A percentile compares a stretch with the other conserved stretches of the same genome.
phyloP scores from a whole-genome alignment of 441 rosid genomes.

The Francoa sonchifolia region DNA sequence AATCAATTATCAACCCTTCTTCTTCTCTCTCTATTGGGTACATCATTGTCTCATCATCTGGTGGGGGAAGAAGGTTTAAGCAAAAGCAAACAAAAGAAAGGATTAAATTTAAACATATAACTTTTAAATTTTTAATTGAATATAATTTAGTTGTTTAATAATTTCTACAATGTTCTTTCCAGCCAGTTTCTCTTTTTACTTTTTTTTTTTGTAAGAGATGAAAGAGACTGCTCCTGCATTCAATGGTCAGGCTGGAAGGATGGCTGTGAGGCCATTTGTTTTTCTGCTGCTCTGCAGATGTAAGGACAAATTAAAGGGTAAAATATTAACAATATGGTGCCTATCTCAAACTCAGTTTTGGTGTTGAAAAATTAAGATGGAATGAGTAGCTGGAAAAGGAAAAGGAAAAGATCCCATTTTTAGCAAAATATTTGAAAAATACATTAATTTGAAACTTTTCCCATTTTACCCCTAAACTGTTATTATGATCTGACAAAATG shows the following conservation, averaged over 20 bases:
- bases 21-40: slow-evolving; percentile 15
- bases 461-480: no score
- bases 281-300: slow-evolving; percentile 12
- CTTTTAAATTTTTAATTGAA: not conserved
- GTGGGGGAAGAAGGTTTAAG: slow-evolving; percentile 27
- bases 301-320: slow-evolving; percentile 4
- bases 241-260: slow-evolving; percentile 15
- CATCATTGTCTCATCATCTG: slow-evolving; percentile 85
- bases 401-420: no score
- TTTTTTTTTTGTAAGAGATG: slow-evolving; percentile 8
- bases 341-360: no score
- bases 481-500: no score
- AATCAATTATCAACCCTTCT: slow-evolving; percentile 34
- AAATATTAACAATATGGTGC: no score
- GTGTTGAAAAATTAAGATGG: no score
- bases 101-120: slow-evolving; percentile 9
- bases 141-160: not conserved
- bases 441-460: no score
- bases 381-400: no score
- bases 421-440: no score
- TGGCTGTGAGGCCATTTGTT: no score
- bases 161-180: not conserved
- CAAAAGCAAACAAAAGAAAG: slow-evolving; percentile 31
- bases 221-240: slow-evolving; percentile 35
- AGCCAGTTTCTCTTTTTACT: not conserved